A percentile compares a stretch with the other conserved stretches of the same genome.
phyloP scores from a whole-genome alignment of 78 protist genomes.

The Cyanophora paradoxa region DNA sequence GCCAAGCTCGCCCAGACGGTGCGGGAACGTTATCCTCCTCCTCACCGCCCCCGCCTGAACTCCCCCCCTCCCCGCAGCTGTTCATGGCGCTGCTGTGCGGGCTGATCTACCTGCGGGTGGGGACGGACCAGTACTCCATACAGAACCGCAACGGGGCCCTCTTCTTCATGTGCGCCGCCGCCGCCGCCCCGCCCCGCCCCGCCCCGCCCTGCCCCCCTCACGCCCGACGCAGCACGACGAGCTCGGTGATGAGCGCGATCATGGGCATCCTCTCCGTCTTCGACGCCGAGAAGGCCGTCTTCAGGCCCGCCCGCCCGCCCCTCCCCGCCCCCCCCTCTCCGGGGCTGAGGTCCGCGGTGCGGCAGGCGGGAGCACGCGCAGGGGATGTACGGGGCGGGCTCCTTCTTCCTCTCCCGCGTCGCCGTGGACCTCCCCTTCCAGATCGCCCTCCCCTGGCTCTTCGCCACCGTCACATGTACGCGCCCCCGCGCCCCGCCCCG shows the following conservation, averaged over 20 bases:
- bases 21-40: background rate
- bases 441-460: background rate
- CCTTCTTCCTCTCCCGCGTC: background rate
- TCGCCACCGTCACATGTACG: no score
- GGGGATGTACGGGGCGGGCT: background rate
- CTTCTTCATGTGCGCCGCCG: no score
- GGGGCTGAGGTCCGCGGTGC: background rate
- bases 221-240: no score
- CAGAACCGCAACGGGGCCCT: constrained; percentile 2
- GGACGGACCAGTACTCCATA: background rate
- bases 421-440: background rate
- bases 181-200: no score
- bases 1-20: no score
- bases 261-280: constrained; percentile 4
- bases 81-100: background rate
- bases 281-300: background rate
- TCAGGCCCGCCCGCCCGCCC: background rate
- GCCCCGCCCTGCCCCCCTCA: no score
- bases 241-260: constrained; percentile 6
- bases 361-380: no score
- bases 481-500: no score
- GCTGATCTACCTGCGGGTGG: constrained; percentile 2
- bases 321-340: background rate
- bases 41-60: background rate
- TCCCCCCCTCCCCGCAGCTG: background rate